Conservation (phyloP, 2,329 filamentous ascomycete genomes). For the Epicoccum sorghinum region DNA sequence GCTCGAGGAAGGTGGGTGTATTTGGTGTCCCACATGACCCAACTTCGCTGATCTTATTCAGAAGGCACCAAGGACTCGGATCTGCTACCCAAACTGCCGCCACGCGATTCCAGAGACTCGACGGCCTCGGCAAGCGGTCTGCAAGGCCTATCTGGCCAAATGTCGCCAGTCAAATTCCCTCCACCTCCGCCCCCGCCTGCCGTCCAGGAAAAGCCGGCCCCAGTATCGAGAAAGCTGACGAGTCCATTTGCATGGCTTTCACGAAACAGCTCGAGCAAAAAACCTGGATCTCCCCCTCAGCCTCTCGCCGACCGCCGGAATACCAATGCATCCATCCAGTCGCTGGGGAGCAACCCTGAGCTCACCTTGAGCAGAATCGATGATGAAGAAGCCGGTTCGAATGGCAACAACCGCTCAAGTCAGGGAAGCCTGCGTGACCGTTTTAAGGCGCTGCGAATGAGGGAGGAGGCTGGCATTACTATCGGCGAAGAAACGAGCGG, state of each 20-base stretch:
- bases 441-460: slow-evolving; percentile 53
- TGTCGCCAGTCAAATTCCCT: slow-evolving; percentile 66
- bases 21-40: slow-evolving; percentile 19
- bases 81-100: slow-evolving; percentile 61
- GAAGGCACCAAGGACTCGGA: slow-evolving; percentile 34
- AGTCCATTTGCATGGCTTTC: slow-evolving; percentile 56
- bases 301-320: slow-evolving; percentile 65
- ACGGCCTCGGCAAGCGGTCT: slow-evolving; percentile 43
- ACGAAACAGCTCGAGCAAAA: slow-evolving; percentile 60
- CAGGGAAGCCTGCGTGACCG: slow-evolving; percentile 53
- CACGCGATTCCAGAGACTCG: slow-evolving; percentile 53
- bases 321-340: slow-evolving; percentile 80
- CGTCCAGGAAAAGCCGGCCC: slow-evolving; percentile 32
- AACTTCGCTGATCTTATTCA: slow-evolving; percentile 27
- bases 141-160: slow-evolving; percentile 74
- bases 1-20: slow-evolving; percentile 62
- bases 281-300: slow-evolving; percentile 63
- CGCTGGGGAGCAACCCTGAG: slow-evolving; percentile 79
- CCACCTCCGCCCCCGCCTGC: slow-evolving; percentile 45
- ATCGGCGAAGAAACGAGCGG: slow-evolving; percentile 55
- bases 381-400: slow-evolving; percentile 54
- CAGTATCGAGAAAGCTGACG: slow-evolving; percentile 71
- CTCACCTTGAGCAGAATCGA: slow-evolving; percentile 79
- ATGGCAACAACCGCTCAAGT: slow-evolving; percentile 41
- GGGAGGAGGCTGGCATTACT: slow-evolving; percentile 52